These are phyloP conservation scores for Candida ovalis DNA, from an alignment of 805 yeast species.

Conservation along the genomic window DNA sequence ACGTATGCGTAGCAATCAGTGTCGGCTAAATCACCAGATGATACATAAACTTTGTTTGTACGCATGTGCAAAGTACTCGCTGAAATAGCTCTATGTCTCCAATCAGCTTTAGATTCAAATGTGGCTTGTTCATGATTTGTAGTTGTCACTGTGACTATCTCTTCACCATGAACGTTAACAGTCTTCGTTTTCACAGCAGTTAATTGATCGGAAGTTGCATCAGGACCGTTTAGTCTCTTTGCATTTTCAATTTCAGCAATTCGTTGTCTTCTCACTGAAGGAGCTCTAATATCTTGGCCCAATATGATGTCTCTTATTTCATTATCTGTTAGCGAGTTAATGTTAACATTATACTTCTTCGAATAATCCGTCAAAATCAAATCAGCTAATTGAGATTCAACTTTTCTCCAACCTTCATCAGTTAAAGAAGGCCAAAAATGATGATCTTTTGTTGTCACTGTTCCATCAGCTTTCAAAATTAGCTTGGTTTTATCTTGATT, in stretches of 20 bases:
- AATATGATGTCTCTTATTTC: slow-evolving; percentile 91
- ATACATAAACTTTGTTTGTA: slow-evolving; percentile 67
- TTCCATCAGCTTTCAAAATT: slow-evolving; percentile 71
- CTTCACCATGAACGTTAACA: slow-evolving; percentile 92
- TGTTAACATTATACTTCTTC: slow-evolving; percentile 77
- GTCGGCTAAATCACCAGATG: slow-evolving; percentile 54
- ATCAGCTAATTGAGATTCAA: slow-evolving; percentile 85
- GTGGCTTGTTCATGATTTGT: slow-evolving; percentile 80
- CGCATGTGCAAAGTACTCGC: slow-evolving; percentile 69
- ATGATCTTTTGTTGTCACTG: slow-evolving; percentile 65
- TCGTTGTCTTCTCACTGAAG: slow-evolving; percentile 82
- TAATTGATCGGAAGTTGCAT: slow-evolving; percentile 44
- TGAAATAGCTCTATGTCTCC: slow-evolving; percentile 86
- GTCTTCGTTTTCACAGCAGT: slow-evolving; percentile 81
- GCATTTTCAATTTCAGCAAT: slow-evolving; percentile 68
- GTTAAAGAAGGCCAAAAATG: slow-evolving; percentile 92
- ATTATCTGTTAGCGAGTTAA: slow-evolving; percentile 83
- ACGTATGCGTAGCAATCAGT: slow-evolving; percentile 64
- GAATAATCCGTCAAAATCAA: slow-evolving; percentile 82
- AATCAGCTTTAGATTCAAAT: slow-evolving; percentile 81
- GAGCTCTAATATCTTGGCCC: slow-evolving; percentile 91
- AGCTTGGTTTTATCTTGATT: slow-evolving; percentile 72
- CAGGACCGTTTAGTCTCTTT: slow-evolving; percentile 36
- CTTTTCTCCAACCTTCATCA: slow-evolving; percentile 88
- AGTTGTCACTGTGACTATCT: slow-evolving; percentile 90